Evolutionary conservation across 75 land plant species (phyloP), one percentile per base, ranked within the genome.

Genomic region (Pseudotsuga menziesii): DNA sequence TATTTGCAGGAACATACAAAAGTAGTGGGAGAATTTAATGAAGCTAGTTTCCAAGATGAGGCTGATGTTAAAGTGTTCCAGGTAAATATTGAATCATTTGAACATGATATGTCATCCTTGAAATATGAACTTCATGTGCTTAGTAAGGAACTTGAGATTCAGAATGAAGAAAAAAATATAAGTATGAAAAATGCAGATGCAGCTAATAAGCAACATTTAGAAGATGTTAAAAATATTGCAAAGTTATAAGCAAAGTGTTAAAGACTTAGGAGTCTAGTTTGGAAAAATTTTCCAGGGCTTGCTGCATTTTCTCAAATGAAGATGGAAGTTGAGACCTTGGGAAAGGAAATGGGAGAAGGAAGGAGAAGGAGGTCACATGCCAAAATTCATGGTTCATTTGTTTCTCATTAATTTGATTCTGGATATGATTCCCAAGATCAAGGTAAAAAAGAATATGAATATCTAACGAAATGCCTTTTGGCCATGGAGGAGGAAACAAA

Each of bases 401-500:
- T 73, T 56, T 63, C 83, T 58, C 63, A 76, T 35, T 22, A 81
- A 58, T 27, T 82, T 77, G 89, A 88, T n/a, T 87, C 90, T 79
- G 73, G 87, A 17, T 74, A 83, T 84, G 91, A 87, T 27, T 54
- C 67, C 70, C 87, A 84, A 73, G 80, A 83, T 25, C 82, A 82
- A 61, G 82, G 44, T 55, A 85, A 84, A 13, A 88, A 91, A 48
- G 92, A 89, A 56, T 78, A 85, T 63, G 93, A 88, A 72, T 81
- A 87, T 57, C 83, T 93, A n/a, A 85, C 84, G 1, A 89, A 85
- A 59, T 90, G 93, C 44, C 71, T 96, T 57, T 23, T 86, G 19
- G 86, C 87, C 64, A 90, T 89, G 93, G 98, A 96, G 72, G 94
- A 96, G 79, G 99, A 96, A 81, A 89, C 89, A 60, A 91, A 91